These are phyloP conservation scores for Triticum monococcum DNA, from an alignment of 176 grass and related monocot genomes.

Conservation along the genomic window DNA sequence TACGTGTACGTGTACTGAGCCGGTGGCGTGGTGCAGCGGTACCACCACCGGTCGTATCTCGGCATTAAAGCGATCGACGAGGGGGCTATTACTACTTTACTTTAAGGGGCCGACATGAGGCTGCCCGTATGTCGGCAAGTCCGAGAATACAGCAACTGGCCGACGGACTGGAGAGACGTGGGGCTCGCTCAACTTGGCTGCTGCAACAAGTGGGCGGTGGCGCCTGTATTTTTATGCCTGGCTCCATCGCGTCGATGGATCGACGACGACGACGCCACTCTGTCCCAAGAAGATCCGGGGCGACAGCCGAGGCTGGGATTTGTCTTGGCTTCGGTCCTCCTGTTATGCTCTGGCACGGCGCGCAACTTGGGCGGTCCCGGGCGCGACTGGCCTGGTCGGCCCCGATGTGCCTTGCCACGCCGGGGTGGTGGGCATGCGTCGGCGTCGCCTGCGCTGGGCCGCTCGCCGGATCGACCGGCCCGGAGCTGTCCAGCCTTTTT, in stretches of 20 bases:
- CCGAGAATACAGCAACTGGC: background rate
- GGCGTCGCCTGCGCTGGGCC: background rate
- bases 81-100: no score
- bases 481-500: background rate
- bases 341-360: background rate
- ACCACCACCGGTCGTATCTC: background rate
- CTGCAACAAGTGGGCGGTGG: background rate
- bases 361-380: background rate
- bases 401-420: background rate
- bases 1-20: background rate
- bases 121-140: background rate
- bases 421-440: background rate
- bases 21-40: no score
- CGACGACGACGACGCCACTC: background rate
- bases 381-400: background rate
- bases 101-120: background rate
- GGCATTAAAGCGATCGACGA: background rate
- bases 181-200: background rate
- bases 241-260: background rate
- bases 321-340: background rate
- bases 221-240: background rate
- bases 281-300: background rate
- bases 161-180: background rate
- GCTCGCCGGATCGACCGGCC: background rate
- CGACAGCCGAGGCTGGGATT: no score